phyloP scores from a whole-genome alignment of 140 eudicot species.

The Ambrosia hybrid region DNA sequence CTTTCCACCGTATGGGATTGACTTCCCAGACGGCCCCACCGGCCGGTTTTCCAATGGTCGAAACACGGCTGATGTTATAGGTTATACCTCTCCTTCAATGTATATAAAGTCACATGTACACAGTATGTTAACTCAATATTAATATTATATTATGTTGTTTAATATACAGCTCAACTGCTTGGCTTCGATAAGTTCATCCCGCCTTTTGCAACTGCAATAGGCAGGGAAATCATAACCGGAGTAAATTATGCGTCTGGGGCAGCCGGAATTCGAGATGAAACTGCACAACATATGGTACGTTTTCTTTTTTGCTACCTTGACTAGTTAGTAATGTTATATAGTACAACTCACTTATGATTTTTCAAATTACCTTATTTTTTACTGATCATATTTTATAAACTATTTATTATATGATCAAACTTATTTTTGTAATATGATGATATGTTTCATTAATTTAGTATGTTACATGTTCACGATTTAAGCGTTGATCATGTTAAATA shows the following conservation, averaged over 20 bases:
- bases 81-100: conserved; percentile 28
- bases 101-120: background rate
- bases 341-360: too few species aligned
- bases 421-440: too few species aligned
- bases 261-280: conserved; percentile 48
- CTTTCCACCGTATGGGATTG: conserved; percentile 71
- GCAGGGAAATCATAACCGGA: conserved; percentile 26
- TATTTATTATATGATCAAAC: too few species aligned
- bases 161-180: conserved; percentile 36
- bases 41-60: conserved; percentile 79
- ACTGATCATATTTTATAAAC: too few species aligned
- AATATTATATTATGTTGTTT: background rate
- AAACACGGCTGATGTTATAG: conserved; percentile 71
- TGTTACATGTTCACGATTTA: too few species aligned
- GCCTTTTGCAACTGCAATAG: conserved; percentile 35
- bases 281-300: conserved; percentile 38
- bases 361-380: too few species aligned
- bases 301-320: background rate
- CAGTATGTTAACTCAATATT: background rate
- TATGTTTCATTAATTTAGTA: too few species aligned
- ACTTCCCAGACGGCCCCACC: conserved; percentile 65
- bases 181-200: conserved; percentile 41
- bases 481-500: too few species aligned
- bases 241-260: conserved; percentile 55
- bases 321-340: background rate